phyloP scores from a whole-genome alignment of 2,329 filamentous ascomycete species.

The Beauveria rudraprayagi region DNA sequence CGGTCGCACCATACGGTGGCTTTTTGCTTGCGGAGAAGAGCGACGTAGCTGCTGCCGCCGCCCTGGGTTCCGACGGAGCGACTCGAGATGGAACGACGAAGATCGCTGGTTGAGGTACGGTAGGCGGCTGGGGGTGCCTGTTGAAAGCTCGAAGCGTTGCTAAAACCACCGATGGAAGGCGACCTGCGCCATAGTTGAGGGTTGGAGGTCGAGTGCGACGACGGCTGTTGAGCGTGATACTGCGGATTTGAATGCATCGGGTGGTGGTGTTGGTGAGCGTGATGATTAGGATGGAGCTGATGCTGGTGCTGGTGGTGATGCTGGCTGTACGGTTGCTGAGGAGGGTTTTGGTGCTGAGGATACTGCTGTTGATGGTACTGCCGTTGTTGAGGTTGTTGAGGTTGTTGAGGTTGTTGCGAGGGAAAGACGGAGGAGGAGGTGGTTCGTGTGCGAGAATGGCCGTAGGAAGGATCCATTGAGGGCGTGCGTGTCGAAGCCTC shows the following conservation, averaged over 20 bases:
- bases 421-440: conserved; percentile 48
- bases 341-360: background rate
- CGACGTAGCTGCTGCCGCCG: conserved; percentile 67
- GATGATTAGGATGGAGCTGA: conserved; percentile 3
- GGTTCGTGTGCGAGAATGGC: conserved; percentile 48
- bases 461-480: conserved; percentile 32
- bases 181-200: conserved; percentile 43
- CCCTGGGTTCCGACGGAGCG: conserved; percentile 52
- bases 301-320: conserved; percentile 16
- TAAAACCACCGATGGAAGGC: conserved; percentile 60
- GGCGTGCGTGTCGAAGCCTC: conserved; percentile 18
- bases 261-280: background rate
- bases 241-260: conserved; percentile 15
- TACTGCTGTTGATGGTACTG: background rate
- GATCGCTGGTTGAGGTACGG: conserved; percentile 46
- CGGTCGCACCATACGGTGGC: conserved; percentile 98
- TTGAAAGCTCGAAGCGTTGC: conserved; percentile 61
- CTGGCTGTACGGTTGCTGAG: background rate
- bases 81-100: conserved; percentile 72
- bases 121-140: conserved; percentile 51
- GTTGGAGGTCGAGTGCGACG: conserved; percentile 22
- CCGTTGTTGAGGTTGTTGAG: background rate
- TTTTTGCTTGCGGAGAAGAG: conserved; percentile 92
- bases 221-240: conserved; percentile 23
- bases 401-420: background rate